These are phyloP conservation scores for Pestalotiopsis fici DNA, from an alignment of 2,329 filamentous ascomycete species.

Conservation along the genomic window DNA sequence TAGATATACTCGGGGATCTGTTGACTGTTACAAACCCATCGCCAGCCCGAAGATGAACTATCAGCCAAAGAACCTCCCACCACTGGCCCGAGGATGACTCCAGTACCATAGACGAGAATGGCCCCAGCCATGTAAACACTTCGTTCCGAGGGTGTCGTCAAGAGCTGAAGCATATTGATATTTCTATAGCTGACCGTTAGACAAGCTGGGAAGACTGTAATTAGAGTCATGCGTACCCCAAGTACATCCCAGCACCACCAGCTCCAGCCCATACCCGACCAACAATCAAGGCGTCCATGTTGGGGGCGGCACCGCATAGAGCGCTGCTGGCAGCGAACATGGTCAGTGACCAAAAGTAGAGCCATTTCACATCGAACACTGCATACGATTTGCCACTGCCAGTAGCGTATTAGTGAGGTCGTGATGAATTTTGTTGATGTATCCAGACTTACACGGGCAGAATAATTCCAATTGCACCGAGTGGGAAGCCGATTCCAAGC, in stretches of 20 bases:
- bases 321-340: conserved; percentile 22
- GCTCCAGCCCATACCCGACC: conserved; percentile 44
- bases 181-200: not conserved
- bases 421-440: not conserved
- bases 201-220: not conserved
- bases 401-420: conserved; percentile 25
- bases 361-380: conserved; percentile 41
- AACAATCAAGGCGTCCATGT: conserved; percentile 46
- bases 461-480: conserved; percentile 35
- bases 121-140: conserved; percentile 26
- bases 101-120: conserved; percentile 18
- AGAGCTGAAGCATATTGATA: conserved; percentile 20
- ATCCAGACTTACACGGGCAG: conserved; percentile 1
- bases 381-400: conserved; percentile 33
- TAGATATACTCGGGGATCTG: not conserved
- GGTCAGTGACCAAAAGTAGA: conserved; percentile 18
- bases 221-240: conserved; percentile 18
- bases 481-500: conserved; percentile 34
- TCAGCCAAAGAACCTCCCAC: not conserved
- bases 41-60: not conserved
- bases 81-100: not conserved
- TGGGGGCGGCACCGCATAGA: conserved; percentile 41
- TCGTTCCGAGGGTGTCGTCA: conserved; percentile 26
- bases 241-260: conserved; percentile 43
- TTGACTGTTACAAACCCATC: not conserved